A percentile compares a stretch with the other conserved stretches of the same genome.
Evolutionary conservation across 1,139 yeast species (phyloP).

Genomic region (Geotrichum candidum): DNA sequence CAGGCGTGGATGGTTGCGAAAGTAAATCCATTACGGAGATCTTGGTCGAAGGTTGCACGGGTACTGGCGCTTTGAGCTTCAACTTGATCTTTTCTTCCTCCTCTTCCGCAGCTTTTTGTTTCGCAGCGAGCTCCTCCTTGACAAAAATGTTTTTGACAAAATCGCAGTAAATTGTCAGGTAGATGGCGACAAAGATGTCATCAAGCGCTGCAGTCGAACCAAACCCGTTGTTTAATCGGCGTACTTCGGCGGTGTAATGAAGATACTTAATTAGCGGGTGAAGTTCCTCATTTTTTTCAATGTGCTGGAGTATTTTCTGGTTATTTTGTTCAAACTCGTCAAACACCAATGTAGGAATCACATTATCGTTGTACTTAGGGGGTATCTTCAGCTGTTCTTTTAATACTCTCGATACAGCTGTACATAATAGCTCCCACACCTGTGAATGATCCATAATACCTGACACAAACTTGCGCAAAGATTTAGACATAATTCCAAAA

Average conservation of each 20-base stretch:
- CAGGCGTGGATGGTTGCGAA: slow-evolving; percentile 17
- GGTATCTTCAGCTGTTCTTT: slow-evolving; percentile 44
- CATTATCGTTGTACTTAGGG: slow-evolving; percentile 48
- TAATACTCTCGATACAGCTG: slow-evolving; percentile 47
- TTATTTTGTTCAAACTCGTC: slow-evolving; percentile 39
- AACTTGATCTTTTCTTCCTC: background rate
- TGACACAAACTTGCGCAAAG: slow-evolving; percentile 67
- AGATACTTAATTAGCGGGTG: slow-evolving; percentile 31
- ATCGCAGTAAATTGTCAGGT: slow-evolving; percentile 42
- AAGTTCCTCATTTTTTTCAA: slow-evolving; percentile 22
- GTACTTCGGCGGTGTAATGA: slow-evolving; percentile 54
- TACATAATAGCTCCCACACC: slow-evolving; percentile 57
- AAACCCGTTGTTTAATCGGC: slow-evolving; percentile 72
- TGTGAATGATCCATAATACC: slow-evolving; percentile 59
- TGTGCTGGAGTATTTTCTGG: slow-evolving; percentile 22
- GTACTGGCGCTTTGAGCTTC: slow-evolving; percentile 6
- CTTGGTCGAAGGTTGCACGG: slow-evolving; percentile 16
- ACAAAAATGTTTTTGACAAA: slow-evolving; percentile 12
- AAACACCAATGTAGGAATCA: slow-evolving; percentile 44
- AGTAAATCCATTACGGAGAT: slow-evolving; percentile 25
- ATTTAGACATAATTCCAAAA: slow-evolving; percentile 56
- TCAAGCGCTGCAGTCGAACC: slow-evolving; percentile 77
- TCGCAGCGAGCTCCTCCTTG: background rate
- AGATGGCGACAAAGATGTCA: slow-evolving; percentile 63
- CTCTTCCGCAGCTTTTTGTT: background rate